phyloP scores from a whole-genome alignment of 306 rosid genomes.

The Cucurbita maxima region DNA sequence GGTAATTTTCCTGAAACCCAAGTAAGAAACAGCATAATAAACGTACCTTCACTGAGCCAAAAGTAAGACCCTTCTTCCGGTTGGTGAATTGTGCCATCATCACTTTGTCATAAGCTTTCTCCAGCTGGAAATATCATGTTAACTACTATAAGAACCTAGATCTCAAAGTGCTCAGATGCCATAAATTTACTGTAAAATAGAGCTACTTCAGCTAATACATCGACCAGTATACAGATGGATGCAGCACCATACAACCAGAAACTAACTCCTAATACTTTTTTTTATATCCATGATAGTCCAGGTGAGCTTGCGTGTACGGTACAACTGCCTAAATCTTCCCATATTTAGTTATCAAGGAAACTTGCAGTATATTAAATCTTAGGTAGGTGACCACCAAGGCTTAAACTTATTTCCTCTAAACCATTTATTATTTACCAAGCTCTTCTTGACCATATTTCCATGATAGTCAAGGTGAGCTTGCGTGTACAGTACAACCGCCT shows the following conservation, averaged over 20 bases:
- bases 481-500: no score
- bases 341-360: no score
- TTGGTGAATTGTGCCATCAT: slow-evolving; percentile 88
- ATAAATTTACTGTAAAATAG: background rate
- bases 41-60: slow-evolving; percentile 73
- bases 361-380: no score
- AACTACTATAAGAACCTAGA: background rate
- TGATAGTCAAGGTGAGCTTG: no score
- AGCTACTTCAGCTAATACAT: background rate
- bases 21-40: background rate
- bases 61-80: slow-evolving; percentile 87
- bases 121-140: slow-evolving; percentile 38
- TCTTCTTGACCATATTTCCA: no score
- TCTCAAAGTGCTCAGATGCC: background rate
- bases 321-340: no score
- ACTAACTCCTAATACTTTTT: background rate
- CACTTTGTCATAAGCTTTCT: slow-evolving; percentile 79
- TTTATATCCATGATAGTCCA: no score
- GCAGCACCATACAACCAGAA: background rate
- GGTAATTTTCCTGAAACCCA: background rate
- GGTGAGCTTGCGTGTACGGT: no score
- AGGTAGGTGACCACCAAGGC: no score
- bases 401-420: no score
- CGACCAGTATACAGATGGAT: background rate
- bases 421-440: no score